Conservation (phyloP, 805 yeast species). For the Sugiyamaella boreocaroliniensis region DNA sequence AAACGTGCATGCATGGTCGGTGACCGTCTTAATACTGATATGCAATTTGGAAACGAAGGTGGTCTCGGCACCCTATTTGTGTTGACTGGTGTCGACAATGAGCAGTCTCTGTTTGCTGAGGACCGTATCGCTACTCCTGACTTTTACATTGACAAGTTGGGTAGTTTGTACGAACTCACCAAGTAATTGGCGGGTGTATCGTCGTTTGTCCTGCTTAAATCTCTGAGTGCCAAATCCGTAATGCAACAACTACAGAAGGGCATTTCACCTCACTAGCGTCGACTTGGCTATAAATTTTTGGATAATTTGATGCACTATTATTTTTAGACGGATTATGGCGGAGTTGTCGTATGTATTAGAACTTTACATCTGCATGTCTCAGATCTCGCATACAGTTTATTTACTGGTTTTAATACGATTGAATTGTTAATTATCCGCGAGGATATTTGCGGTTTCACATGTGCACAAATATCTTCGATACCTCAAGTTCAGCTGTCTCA, state of each 20-base stretch:
- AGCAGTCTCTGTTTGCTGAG: slow-evolving; percentile 45
- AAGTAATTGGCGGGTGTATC: neutral
- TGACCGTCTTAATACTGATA: slow-evolving; percentile 91
- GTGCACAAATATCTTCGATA: no score
- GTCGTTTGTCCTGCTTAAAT: no score
- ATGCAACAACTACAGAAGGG: no score
- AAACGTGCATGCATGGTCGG: slow-evolving; percentile 82
- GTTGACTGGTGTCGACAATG: slow-evolving; percentile 84
- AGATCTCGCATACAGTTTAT: neutral
- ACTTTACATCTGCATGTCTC: neutral
- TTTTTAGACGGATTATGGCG: neutral
- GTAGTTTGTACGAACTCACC: slow-evolving; percentile 62
- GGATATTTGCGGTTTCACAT: no score
- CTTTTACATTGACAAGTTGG: slow-evolving; percentile 62
- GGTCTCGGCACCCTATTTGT: slow-evolving; percentile 84
- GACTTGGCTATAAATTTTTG: neutral
- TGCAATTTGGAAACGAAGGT: slow-evolving; percentile 83
- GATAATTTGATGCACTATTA: neutral
- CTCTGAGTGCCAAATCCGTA: no score
- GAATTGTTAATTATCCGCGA: neutral
- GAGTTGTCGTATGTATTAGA: neutral
- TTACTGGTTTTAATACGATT: neutral
- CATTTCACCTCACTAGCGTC: no score
- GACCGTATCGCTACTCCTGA: slow-evolving; percentile 48
- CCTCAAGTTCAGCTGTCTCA: no score